Evolutionary conservation across 2,329 filamentous ascomycete species (phyloP).

Genomic region (Neonectria punicea): DNA sequence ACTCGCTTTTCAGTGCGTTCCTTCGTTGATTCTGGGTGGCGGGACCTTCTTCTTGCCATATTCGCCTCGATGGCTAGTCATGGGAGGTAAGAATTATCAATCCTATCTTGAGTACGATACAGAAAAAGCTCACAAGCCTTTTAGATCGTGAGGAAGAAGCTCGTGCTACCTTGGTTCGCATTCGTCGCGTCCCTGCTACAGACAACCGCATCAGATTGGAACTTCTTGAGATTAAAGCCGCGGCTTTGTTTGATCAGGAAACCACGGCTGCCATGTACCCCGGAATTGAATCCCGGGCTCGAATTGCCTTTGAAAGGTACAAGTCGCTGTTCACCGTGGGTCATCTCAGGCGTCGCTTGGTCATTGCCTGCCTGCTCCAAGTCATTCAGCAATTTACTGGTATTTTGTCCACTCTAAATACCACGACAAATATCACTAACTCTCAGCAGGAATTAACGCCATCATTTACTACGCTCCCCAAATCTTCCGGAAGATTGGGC

Average conservation of each 20-base stretch:
- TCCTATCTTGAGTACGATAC: neutral
- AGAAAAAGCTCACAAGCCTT: neutral
- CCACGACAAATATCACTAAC: neutral
- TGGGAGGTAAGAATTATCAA: neutral
- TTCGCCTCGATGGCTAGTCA: conserved; percentile 21
- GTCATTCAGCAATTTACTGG: conserved; percentile 22
- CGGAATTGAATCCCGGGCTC: neutral
- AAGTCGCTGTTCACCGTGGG: conserved; percentile 20
- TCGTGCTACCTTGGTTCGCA: conserved; percentile 15
- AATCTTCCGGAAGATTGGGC: conserved; percentile 64
- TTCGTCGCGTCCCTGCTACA: conserved; percentile 23
- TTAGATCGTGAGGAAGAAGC: conserved; percentile 25
- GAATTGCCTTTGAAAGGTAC: conserved; percentile 16
- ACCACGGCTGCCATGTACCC: conserved; percentile 24
- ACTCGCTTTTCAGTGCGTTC: conserved; percentile 22
- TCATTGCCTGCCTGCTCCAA: conserved; percentile 16
- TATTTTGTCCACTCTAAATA: neutral
- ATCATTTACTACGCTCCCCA: conserved; percentile 66
- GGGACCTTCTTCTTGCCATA: conserved; percentile 26
- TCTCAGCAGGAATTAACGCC: conserved; percentile 43
- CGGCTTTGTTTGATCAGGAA: conserved; percentile 22
- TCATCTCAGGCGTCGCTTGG: conserved; percentile 15
- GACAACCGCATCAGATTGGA: conserved; percentile 23
- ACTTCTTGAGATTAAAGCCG: conserved; percentile 26
- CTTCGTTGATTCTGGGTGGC: conserved; percentile 12